phyloP scores from a whole-genome alignment of 352 stramenopile genomes.

The Poterioochromonas sp. region DNA sequence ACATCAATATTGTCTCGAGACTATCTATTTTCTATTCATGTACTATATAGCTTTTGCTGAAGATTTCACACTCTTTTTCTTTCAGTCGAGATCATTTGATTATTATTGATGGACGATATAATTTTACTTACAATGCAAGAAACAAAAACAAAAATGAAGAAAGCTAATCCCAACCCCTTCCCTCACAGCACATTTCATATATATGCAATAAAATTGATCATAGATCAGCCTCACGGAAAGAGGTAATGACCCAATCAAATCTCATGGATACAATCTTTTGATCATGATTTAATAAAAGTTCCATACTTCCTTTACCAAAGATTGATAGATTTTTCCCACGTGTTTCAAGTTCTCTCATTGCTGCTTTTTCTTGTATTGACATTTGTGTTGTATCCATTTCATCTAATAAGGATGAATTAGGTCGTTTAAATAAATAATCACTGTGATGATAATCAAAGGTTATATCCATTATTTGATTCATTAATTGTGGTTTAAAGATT shows the following conservation, averaged over 20 bases:
- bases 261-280: neutral
- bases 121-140: no score
- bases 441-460: neutral
- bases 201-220: no score
- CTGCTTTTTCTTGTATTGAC: neutral
- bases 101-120: no score
- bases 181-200: no score
- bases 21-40: no score
- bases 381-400: neutral
- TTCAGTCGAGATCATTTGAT: no score
- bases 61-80: no score
- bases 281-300: neutral
- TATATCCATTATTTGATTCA: neutral
- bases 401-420: neutral
- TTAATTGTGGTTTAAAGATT: neutral
- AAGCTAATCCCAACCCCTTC: no score
- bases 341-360: neutral
- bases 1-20: no score
- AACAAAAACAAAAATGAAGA: no score
- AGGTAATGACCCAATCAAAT: neutral
- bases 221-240: neutral
- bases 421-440: neutral
- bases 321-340: neutral
- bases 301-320: constrained; percentile 2
- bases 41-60: no score